Percentiles rank a stretch among this genome's conserved stretches.
Evolutionary conservation across 257 asterid genomes (phyloP).

Genomic region (Capsicum pubescens): DNA sequence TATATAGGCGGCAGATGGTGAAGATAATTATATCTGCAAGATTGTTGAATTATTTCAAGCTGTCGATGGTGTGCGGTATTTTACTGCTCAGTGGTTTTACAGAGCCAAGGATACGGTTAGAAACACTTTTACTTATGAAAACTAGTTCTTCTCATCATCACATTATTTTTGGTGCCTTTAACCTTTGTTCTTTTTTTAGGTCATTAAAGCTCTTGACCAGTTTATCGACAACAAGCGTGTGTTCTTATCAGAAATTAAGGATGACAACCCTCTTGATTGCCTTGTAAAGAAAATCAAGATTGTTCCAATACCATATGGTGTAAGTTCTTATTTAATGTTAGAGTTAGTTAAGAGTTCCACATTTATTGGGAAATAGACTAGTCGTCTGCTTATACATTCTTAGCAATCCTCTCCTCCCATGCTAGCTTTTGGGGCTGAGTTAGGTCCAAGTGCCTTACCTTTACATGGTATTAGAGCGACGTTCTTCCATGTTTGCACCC

Average conservation of each 20-base stretch:
- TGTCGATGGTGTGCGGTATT: constrained; percentile 47
- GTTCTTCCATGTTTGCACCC: not conserved
- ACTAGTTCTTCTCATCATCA: not conserved
- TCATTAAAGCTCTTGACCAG: constrained; percentile 43
- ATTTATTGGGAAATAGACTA: not conserved
- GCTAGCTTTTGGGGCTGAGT: not conserved
- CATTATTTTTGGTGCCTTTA: constrained; percentile 17
- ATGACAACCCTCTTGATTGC: constrained; percentile 71
- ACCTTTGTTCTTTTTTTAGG: constrained; percentile 43
- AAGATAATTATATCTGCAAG: constrained; percentile 60
- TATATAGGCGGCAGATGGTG: constrained; percentile 56
- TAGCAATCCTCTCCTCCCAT: not conserved
- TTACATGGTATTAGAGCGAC: not conserved
- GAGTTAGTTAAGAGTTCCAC: not conserved
- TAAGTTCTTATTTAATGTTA: constrained; percentile 26
- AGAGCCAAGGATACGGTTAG: constrained; percentile 79
- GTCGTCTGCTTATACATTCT: not conserved
- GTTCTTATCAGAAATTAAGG: constrained; percentile 71
- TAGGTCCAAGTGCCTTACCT: too few species aligned
- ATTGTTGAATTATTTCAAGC: constrained; percentile 71
- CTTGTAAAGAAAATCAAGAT: constrained; percentile 54
- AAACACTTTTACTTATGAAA: not conserved
- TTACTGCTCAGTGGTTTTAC: constrained; percentile 80
- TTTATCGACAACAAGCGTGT: constrained; percentile 54
- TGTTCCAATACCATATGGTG: constrained; percentile 48